Percentiles rank a stretch among this genome's conserved stretches.
These are phyloP conservation scores for Naumovozyma castellii DNA, from an alignment of 805 yeast genomes.

Conservation along the genomic window DNA sequence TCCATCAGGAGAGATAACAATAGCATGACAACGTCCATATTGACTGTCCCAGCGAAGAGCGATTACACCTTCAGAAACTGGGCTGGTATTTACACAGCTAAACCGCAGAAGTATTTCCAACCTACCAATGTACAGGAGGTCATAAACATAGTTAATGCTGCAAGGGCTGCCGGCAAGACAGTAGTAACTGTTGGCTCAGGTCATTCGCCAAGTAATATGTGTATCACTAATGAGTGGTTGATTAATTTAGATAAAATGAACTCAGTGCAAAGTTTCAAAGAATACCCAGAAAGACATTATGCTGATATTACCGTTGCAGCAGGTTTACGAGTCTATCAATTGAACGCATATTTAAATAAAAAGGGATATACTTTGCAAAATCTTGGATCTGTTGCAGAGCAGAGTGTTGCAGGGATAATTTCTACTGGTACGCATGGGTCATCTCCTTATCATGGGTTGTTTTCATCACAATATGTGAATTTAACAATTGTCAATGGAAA, in stretches of 20 bases:
- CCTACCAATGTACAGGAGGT: constrained; percentile 68
- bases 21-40: constrained; percentile 1
- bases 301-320: constrained; percentile 94
- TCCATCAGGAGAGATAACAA: no score
- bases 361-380: constrained; percentile 77
- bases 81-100: constrained; percentile 82
- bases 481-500: constrained; percentile 63
- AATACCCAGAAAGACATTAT: constrained; percentile 49
- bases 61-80: constrained; percentile 42
- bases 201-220: constrained; percentile 87
- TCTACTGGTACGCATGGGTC: constrained; percentile 97
- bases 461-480: constrained; percentile 78
- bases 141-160: constrained; percentile 53
- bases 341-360: constrained; percentile 55
- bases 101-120: constrained; percentile 71
- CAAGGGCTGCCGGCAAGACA: constrained; percentile 50
- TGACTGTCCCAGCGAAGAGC: constrained; percentile 13
- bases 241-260: constrained; percentile 73
- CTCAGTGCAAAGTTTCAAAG: constrained; percentile 40
- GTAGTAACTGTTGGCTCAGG: constrained; percentile 85
- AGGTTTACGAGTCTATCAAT: constrained; percentile 68
- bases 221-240: constrained; percentile 83
- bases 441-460: constrained; percentile 82
- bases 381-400: constrained; percentile 88
- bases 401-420: constrained; percentile 89